Conservation (phyloP, 2,329 filamentous ascomycete genomes). For the Claviceps sp. region DNA sequence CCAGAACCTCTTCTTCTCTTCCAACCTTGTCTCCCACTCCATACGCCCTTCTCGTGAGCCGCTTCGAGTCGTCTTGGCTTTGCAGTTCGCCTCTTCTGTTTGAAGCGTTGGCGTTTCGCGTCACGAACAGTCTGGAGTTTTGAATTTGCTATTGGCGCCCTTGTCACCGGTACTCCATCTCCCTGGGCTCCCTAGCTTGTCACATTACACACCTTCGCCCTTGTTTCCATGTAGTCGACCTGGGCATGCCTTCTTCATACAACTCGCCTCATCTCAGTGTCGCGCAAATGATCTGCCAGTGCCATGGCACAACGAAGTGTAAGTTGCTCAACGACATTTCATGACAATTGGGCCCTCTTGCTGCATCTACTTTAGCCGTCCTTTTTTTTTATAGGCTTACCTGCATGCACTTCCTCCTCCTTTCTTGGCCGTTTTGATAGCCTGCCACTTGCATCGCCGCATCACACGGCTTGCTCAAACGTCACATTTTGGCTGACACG, state of each 20-base stretch:
- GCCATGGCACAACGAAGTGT: conserved; percentile 28
- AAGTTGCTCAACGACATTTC: conserved; percentile 9
- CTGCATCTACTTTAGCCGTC: too few relatives aligned
- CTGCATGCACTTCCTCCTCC: not conserved
- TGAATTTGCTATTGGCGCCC: not conserved
- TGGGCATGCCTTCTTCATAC: conserved; percentile 17
- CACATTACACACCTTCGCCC: conserved; percentile 1
- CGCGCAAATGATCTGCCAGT: conserved; percentile 21
- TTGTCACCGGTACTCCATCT: not conserved
- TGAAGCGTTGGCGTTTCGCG: not conserved
- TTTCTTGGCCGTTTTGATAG: not conserved
- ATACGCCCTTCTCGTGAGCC: conserved; percentile 13
- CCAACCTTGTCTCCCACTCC: conserved; percentile 20
- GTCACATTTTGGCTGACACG: not conserved
- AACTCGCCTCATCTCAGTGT: conserved; percentile 18
- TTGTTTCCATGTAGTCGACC: conserved; percentile 7
- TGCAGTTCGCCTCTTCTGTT: conserved; percentile 1
- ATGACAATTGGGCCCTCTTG: not conserved
- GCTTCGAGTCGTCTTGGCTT: conserved; percentile 14
- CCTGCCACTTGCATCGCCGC: conserved; percentile 2
- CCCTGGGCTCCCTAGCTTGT: not conserved
- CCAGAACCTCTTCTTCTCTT: conserved; percentile 19
- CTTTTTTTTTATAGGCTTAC: conserved; percentile 1
- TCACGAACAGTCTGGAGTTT: not conserved
- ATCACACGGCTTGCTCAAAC: not conserved